Evolutionary conservation across 1,139 yeast species (phyloP).

Genomic region (Magnusiomyces ingens): DNA sequence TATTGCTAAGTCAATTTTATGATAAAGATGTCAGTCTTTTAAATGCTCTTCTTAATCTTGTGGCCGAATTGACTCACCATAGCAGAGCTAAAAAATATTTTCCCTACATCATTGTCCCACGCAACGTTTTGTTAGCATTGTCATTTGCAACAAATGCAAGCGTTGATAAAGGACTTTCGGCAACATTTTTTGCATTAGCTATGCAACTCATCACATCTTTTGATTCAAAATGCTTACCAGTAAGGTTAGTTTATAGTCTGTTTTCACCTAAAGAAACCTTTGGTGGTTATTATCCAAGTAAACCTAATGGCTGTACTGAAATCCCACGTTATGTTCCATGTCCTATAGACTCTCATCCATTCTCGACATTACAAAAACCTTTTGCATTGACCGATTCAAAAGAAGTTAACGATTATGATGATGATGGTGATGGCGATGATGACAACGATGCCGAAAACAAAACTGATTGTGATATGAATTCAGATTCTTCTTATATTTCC

Average conservation of each 20-base stretch:
- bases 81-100: not conserved
- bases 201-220: constrained; percentile 2
- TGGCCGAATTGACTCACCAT: not conserved
- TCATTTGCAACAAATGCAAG: not conserved
- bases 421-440: not conserved
- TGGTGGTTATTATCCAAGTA: not conserved
- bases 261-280: not conserved
- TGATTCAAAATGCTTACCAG: not conserved
- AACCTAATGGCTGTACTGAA: not conserved
- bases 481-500: not conserved
- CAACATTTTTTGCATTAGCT: constrained; percentile 1
- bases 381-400: too few relatives aligned
- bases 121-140: constrained; percentile 3
- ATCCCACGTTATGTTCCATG: not conserved
- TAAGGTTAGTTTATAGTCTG: not conserved
- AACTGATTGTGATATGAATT: not conserved
- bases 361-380: too few relatives aligned
- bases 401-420: not conserved
- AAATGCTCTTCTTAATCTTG: constrained; percentile 1
- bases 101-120: constrained; percentile 2
- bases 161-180: not conserved
- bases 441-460: not conserved
- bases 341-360: not conserved
- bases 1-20: constrained; percentile 1
- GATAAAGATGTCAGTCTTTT: not conserved